Evolutionary conservation across 164 flowering plant genomes (phyloP).

Genomic region (Pachysandra terminalis): DNA sequence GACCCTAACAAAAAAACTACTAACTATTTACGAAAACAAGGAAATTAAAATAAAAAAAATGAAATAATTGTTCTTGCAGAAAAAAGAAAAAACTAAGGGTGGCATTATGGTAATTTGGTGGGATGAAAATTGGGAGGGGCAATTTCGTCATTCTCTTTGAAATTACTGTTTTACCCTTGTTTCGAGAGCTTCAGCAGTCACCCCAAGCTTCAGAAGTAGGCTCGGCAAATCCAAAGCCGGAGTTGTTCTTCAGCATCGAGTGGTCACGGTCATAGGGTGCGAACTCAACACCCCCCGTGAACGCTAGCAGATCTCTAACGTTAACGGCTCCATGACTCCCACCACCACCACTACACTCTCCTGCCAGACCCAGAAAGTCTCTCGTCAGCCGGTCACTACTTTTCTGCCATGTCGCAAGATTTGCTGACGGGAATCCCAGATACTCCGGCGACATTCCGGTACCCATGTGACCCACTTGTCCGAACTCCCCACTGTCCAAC

Average conservation of each 20-base stretch:
- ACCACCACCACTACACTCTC: conserved; percentile 17
- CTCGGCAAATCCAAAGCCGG: conserved; percentile 37
- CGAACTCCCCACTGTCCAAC: conserved; percentile 14
- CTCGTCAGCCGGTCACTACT: conserved; percentile 58
- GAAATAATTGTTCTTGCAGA: background rate
- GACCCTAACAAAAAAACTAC: no score
- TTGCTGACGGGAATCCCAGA: conserved; percentile 15
- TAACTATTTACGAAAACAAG: no score
- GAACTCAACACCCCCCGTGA: conserved; percentile 31
- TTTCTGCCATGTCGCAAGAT: conserved; percentile 40
- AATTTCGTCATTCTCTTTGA: background rate
- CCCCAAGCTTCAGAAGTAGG: conserved; percentile 35
- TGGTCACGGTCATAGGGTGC: conserved; percentile 34
- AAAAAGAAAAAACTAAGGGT: background rate
- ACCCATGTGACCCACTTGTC: conserved; percentile 11
- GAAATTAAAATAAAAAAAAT: background rate
- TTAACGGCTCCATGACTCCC: no score
- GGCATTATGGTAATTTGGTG: background rate
- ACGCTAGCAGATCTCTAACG: conserved; percentile 34
- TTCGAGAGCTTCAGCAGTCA: conserved; percentile 6
- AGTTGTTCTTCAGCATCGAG: conserved; percentile 30
- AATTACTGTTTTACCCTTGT: background rate
- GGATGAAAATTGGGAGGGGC: background rate
- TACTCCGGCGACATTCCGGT: conserved; percentile 17
- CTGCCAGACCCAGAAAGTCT: conserved; percentile 71